A percentile compares a stretch with the other conserved stretches of the same genome.
Conservation (phyloP, 2,329 filamentous ascomycete species). For the Ophiocordyceps sinensis region DNA sequence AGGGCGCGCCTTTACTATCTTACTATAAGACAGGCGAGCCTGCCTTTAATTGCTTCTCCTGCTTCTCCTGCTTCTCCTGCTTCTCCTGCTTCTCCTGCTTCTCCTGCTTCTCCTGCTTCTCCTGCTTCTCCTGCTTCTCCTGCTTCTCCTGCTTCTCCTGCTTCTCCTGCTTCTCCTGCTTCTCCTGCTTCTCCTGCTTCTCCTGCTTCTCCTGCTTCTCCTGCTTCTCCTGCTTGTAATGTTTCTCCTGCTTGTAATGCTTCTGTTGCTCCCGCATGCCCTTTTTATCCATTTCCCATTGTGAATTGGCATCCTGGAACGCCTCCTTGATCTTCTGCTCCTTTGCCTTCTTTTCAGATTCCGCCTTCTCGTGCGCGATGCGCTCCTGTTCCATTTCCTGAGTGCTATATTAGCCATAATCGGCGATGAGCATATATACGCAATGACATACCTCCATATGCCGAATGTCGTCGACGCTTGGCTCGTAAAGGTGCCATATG, state of each 20-base stretch:
- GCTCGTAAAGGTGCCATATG: constrained; percentile 99
- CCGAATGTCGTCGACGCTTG: constrained; percentile 90
- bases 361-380: constrained; percentile 61
- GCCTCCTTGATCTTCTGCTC: constrained; percentile 58
- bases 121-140: too few species aligned
- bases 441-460: constrained; percentile 66
- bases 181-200: too few species aligned
- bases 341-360: constrained; percentile 55
- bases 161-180: too few species aligned
- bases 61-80: too few species aligned
- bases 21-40: too few species aligned
- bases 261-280: constrained; percentile 45
- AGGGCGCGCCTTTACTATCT: too few species aligned
- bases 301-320: constrained; percentile 59
- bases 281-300: constrained; percentile 86
- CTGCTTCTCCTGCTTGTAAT: not conserved
- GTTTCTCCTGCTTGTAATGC: not conserved
- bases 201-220: not conserved
- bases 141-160: too few species aligned
- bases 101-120: too few species aligned
- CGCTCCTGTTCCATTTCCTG: constrained; percentile 89
- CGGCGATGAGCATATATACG: not conserved
- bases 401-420: constrained; percentile 4
- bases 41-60: too few species aligned
- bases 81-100: too few species aligned